Evolutionary conservation across 805 yeast genomes (phyloP).

Genomic region (Maudiozyma saulgeensis): DNA sequence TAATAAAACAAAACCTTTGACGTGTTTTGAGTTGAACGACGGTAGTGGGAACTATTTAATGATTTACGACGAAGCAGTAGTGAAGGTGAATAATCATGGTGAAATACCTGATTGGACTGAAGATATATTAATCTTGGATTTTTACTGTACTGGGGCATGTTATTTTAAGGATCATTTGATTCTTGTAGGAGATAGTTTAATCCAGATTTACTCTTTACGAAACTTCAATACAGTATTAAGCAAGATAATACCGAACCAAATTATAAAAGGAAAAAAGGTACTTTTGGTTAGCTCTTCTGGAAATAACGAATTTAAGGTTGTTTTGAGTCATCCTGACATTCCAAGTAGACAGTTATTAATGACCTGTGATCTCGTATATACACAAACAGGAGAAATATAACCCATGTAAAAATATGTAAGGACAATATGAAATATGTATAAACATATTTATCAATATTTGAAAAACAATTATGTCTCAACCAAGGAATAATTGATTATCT

Average conservation of each 20-base stretch:
- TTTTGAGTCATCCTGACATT: constrained; percentile 56
- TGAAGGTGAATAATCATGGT: constrained; percentile 53
- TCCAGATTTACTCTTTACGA: constrained; percentile 55
- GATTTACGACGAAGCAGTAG: constrained; percentile 62
- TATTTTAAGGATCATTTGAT: constrained; percentile 40
- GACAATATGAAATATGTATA: neutral
- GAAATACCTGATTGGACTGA: constrained; percentile 35
- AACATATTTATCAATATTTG: neutral
- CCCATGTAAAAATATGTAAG: neutral
- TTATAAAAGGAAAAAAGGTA: constrained; percentile 63
- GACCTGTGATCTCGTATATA: constrained; percentile 5
- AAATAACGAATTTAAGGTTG: constrained; percentile 32
- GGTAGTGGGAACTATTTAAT: constrained; percentile 43
- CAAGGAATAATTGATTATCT: neutral
- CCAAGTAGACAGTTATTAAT: constrained; percentile 51
- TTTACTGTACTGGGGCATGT: constrained; percentile 33
- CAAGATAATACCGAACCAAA: constrained; percentile 46
- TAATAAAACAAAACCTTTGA: constrained; percentile 40
- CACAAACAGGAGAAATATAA: neutral
- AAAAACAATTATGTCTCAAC: neutral
- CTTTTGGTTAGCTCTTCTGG: constrained; percentile 32
- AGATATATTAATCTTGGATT: constrained; percentile 35
- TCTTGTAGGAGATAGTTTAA: constrained; percentile 52
- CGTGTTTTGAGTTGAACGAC: constrained; percentile 52
- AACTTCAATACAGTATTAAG: constrained; percentile 14